A percentile compares a stretch with the other conserved stretches of the same genome.
These are phyloP conservation scores for Zygoascus bituminiphila DNA, from an alignment of 805 yeast species.

Conservation along the genomic window DNA sequence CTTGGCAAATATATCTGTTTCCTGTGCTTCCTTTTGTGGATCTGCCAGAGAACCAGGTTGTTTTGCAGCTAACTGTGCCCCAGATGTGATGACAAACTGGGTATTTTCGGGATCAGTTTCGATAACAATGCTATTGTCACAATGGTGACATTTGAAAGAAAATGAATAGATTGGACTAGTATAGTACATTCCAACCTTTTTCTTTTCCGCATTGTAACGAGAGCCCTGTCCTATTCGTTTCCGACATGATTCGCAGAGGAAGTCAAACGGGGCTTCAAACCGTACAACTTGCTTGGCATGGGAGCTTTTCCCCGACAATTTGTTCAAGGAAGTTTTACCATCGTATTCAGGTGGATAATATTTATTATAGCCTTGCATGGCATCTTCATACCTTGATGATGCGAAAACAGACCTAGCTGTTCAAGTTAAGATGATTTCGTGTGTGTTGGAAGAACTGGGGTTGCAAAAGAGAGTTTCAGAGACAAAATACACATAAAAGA, in stretches of 20 bases:
- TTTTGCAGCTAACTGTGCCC: constrained; percentile 16
- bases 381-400: no score
- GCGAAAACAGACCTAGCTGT: neutral
- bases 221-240: constrained; percentile 23
- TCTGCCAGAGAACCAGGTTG: neutral
- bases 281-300: constrained; percentile 23
- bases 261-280: constrained; percentile 27
- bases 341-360: constrained; percentile 31
- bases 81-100: constrained; percentile 18
- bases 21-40: neutral
- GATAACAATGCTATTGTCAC: constrained; percentile 22
- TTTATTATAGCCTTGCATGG: constrained; percentile 16
- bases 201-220: constrained; percentile 28
- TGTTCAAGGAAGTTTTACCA: constrained; percentile 24
- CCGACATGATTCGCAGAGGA: constrained; percentile 24
- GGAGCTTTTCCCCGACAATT: constrained; percentile 24
- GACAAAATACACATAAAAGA: no score
- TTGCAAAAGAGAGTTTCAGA: no score
- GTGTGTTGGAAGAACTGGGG: no score
- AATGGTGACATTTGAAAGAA: constrained; percentile 23
- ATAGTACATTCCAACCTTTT: constrained; percentile 23
- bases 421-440: neutral
- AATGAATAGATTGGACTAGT: constrained; percentile 26
- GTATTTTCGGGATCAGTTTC: constrained; percentile 29
- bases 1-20: constrained; percentile 14